Evolutionary conservation across 768 basidiomycete species (phyloP).

Genomic region (Suillus placidus): DNA sequence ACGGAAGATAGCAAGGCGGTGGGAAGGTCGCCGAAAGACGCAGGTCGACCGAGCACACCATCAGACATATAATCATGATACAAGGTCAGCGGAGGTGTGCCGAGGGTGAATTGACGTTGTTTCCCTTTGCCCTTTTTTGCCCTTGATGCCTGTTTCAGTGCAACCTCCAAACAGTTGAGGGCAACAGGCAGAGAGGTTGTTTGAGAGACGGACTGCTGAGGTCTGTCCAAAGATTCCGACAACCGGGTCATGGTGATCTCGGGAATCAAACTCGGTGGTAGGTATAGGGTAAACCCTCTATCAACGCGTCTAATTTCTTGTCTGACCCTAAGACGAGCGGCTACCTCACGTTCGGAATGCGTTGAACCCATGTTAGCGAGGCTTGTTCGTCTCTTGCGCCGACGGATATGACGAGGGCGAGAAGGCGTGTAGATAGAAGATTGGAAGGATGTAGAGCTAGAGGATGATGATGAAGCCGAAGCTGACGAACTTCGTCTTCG

Average conservation of each 20-base stretch:
- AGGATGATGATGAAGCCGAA: slow-evolving; percentile 50
- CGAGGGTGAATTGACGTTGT: slow-evolving; percentile 6
- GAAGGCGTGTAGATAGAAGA: slow-evolving; percentile 37
- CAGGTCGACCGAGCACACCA: slow-evolving; percentile 30
- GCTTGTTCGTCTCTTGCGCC: slow-evolving; percentile 51
- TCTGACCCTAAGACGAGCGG: slow-evolving; percentile 62
- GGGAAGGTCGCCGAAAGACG: slow-evolving; percentile 33
- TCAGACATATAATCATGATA: slow-evolving; percentile 42
- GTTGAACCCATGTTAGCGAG: slow-evolving; percentile 52
- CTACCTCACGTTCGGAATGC: slow-evolving; percentile 60
- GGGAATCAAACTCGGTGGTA: slow-evolving; percentile 43
- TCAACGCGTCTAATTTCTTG: slow-evolving; percentile 60
- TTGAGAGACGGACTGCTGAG: slow-evolving; percentile 35
- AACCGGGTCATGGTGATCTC: slow-evolving; percentile 1
- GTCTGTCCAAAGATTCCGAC: slow-evolving; percentile 13
- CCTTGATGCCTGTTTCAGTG: slow-evolving; percentile 45
- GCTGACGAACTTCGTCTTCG: slow-evolving; percentile 41
- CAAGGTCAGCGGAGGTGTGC: slow-evolving; percentile 11
- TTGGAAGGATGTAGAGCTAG: slow-evolving; percentile 38
- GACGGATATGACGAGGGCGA: slow-evolving; percentile 43
- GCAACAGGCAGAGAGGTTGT: slow-evolving; percentile 52
- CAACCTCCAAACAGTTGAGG: slow-evolving; percentile 51
- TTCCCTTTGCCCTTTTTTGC: slow-evolving; percentile 26
- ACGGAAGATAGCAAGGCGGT: slow-evolving; percentile 26
- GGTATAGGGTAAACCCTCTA: slow-evolving; percentile 67